These are phyloP conservation scores for Serpula lacrymans DNA, from an alignment of 768 basidiomycete genomes.

Conservation along the genomic window DNA sequence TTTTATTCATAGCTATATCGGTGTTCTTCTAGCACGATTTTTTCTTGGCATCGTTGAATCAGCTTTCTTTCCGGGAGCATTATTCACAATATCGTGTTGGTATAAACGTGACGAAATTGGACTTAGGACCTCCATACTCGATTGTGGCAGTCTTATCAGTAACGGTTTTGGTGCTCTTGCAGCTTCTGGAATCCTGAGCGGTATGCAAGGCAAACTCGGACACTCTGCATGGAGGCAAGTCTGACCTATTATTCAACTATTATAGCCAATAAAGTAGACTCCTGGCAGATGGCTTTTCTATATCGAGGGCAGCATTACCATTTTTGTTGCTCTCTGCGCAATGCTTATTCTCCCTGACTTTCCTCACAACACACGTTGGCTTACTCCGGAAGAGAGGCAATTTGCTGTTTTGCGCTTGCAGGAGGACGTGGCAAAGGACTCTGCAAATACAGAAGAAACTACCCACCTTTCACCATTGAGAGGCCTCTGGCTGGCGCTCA, in stretches of 20 bases:
- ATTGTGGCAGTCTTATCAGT: slow-evolving; percentile 36
- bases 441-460: slow-evolving; percentile 12
- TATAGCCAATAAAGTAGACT: not conserved
- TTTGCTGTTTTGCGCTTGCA: slow-evolving; percentile 30
- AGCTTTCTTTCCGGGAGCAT: slow-evolving; percentile 24
- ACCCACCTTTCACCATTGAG: no score
- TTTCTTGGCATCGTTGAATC: slow-evolving; percentile 38
- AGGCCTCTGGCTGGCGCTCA: slow-evolving; percentile 56
- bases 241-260: slow-evolving; percentile 1
- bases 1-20: slow-evolving; percentile 5
- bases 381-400: slow-evolving; percentile 24
- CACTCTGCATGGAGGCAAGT: slow-evolving; percentile 37
- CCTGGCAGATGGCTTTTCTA: slow-evolving; percentile 22
- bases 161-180: slow-evolving; percentile 46
- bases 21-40: slow-evolving; percentile 35
- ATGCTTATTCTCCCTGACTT: slow-evolving; percentile 37
- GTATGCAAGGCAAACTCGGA: slow-evolving; percentile 39
- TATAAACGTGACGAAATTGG: slow-evolving; percentile 38
- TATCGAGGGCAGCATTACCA: slow-evolving; percentile 29
- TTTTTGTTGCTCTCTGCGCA: slow-evolving; percentile 30
- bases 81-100: slow-evolving; percentile 36
- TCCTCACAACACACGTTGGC: slow-evolving; percentile 28
- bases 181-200: slow-evolving; percentile 39
- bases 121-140: slow-evolving; percentile 31
- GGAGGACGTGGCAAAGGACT: slow-evolving; percentile 22